These are phyloP conservation scores for Roridomyces roridus DNA, from an alignment of 768 basidiomycete genomes.

Conservation along the genomic window DNA sequence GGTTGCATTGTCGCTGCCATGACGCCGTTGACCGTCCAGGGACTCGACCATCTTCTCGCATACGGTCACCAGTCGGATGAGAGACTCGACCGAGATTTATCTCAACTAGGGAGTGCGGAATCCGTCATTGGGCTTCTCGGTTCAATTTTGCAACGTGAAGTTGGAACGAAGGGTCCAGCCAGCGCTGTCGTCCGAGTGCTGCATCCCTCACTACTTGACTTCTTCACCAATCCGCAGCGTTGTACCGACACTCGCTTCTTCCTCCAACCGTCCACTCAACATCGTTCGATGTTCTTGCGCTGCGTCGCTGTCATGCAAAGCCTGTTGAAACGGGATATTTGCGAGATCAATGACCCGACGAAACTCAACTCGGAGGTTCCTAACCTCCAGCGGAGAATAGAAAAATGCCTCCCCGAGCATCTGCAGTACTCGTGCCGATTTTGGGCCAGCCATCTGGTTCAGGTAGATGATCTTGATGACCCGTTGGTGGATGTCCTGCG, in stretches of 20 bases:
- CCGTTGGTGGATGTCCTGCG: neutral
- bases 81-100: neutral
- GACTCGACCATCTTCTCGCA: too few species aligned
- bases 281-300: too few species aligned
- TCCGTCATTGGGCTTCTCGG: too few species aligned
- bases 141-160: too few species aligned
- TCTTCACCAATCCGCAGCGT: too few species aligned
- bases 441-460: too few species aligned
- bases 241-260: too few species aligned
- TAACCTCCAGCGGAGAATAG: neutral
- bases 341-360: neutral
- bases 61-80: neutral
- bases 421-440: neutral
- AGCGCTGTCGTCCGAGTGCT: too few species aligned
- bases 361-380: neutral
- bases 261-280: too few species aligned
- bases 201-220: neutral
- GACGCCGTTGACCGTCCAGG: constrained; percentile 4
- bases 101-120: neutral
- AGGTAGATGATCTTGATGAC: too few species aligned
- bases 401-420: neutral
- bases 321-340: too few species aligned
- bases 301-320: too few species aligned
- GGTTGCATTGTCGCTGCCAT: constrained; percentile 3
- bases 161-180: neutral